Evolutionary conservation across 441 rosid genomes (phyloP).

Genomic region (Populus trichocarpa): DNA sequence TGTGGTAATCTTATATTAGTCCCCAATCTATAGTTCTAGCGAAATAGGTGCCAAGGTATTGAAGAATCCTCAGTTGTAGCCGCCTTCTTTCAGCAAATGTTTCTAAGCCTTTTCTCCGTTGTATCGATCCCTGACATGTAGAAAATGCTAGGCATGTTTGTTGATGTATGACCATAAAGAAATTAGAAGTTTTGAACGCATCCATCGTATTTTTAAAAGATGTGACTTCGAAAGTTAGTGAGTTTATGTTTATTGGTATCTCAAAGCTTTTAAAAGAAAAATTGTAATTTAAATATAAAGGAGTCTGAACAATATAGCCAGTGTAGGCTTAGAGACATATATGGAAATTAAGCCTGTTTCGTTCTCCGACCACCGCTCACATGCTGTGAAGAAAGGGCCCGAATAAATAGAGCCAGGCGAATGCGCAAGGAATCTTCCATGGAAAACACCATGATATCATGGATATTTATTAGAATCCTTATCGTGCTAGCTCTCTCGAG

Average conservation of each 20-base stretch:
- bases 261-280: no score
- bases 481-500: slow-evolving; percentile 13
- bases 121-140: not conserved
- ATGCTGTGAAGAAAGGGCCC: not conserved
- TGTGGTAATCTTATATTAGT: not conserved
- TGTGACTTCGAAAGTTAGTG: no score
- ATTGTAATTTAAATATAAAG: no score
- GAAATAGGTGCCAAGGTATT: not conserved
- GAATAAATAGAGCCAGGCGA: not conserved
- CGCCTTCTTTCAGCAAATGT: not conserved
- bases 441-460: not conserved
- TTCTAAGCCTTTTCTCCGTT: not conserved
- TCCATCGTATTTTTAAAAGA: no score
- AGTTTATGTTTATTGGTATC: no score
- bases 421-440: slow-evolving; percentile 10
- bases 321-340: not conserved
- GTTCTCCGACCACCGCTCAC: not conserved
- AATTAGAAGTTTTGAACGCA: no score
- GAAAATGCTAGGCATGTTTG: not conserved
- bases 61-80: not conserved
- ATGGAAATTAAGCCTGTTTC: not conserved
- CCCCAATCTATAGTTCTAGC: not conserved
- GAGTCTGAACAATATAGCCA: no score
- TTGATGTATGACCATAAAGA: no score
- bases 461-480: slow-evolving; percentile 17